Base-by-base conservation (phyloP, 139 green algal species). In the Chlamydomonas urium region DNA sequence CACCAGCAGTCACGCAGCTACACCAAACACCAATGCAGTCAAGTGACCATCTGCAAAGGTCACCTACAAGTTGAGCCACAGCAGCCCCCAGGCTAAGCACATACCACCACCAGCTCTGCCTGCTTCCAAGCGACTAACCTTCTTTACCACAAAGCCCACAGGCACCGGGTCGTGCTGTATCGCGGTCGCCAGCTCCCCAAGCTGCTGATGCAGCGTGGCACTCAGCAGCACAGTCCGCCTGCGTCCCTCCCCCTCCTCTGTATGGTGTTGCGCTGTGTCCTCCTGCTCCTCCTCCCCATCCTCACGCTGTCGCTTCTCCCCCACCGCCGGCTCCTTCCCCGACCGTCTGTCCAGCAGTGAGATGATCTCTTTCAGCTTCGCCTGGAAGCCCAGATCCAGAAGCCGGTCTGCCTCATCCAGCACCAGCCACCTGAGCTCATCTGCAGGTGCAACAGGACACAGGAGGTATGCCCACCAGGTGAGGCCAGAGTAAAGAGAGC, bases 331-430 rank as follows among this genome's bases (percentile, higher is more conserved):
- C 24, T 60, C n/a, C 34, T 45, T 31, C 34, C 50, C 47, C 47
- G 28, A 21, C 10, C 77, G 48, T 33, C 3, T 50, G 50, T 81
- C 81, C 0, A 88, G 73, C n/a, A 74, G 36, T 42, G 76, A 38
- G 2, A 90, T 53, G 66, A 92, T 91, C n/a, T 79, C 56, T n/a
- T 68, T 73, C 2, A 98, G 80, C 74, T 93, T 91, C 72, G 89
- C 75, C 73, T 96, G 85, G 63, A 98, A 98, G 8, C 94, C 94
- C 47, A 98, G 58, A 72, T 98, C 93, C 69, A 99, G 80, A 69
- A 98, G 82, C 1, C 93, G 81, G 80, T 94, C 92, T 2, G 87
- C 87, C 66, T 98, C 94, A 74, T 99, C 94, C 33, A 98, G 80
- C 4, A 99, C 86, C 26, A 98, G 84, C 85, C 86, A 97, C 23